Evolutionary conservation across 2,329 filamentous ascomycete species (phyloP).

Genomic region (Cladobotryum mycophilum): DNA sequence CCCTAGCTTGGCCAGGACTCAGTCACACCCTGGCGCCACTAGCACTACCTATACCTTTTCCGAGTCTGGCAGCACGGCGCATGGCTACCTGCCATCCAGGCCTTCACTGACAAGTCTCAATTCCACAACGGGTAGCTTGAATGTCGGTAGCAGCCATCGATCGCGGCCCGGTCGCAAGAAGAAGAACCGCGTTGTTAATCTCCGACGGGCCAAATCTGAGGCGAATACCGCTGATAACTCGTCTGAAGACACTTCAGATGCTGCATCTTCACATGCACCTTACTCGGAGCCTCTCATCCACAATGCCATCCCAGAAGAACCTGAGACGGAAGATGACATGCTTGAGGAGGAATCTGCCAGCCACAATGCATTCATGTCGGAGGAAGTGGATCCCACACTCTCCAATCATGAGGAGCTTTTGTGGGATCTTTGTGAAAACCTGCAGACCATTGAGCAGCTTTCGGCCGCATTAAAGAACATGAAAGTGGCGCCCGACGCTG

Average conservation of each 20-base stretch:
- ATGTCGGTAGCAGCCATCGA: constrained; percentile 56
- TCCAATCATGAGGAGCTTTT: constrained; percentile 22
- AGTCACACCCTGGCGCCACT: constrained; percentile 53
- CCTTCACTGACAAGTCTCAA: constrained; percentile 59
- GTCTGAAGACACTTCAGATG: constrained; percentile 44
- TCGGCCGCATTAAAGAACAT: constrained; percentile 17
- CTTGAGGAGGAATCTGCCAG: constrained; percentile 23
- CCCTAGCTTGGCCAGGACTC: constrained; percentile 54
- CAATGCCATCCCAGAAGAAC: constrained; percentile 53
- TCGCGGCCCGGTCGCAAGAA: constrained; percentile 63
- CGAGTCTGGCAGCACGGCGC: constrained; percentile 58
- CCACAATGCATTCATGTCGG: constrained; percentile 21
- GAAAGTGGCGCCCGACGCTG: constrained; percentile 14
- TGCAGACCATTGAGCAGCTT: constrained; percentile 18
- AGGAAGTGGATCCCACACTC: constrained; percentile 1
- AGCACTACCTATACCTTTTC: constrained; percentile 68
- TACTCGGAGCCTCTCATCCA: constrained; percentile 55
- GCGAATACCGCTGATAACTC: constrained; percentile 46
- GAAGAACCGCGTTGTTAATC: constrained; percentile 77
- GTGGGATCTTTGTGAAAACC: constrained; percentile 14
- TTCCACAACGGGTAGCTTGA: constrained; percentile 56
- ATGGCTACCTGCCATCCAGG: constrained; percentile 60
- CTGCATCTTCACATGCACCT: constrained; percentile 50
- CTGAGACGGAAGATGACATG: constrained; percentile 40
- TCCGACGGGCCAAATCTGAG: constrained; percentile 57